Conservation (phyloP, 129 eudicot species). For the Scalesia atractyloides region DNA sequence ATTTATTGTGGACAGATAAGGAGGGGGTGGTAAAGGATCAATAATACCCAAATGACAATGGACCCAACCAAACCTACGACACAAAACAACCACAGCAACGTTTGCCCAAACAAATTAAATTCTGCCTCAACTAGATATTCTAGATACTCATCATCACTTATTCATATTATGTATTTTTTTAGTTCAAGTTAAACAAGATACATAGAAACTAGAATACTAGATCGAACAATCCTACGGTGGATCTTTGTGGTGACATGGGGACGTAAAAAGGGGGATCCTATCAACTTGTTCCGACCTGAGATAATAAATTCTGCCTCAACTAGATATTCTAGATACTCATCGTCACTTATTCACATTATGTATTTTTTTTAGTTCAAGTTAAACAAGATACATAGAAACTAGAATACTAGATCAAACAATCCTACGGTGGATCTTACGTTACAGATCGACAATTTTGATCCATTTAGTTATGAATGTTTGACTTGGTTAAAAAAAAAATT, state of each 20-base stretch:
- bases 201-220: neutral
- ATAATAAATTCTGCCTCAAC: neutral
- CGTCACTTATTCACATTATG: neutral
- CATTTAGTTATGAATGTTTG: too few species aligned
- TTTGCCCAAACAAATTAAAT: conserved; percentile 31
- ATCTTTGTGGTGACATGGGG: too few species aligned
- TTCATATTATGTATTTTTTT: neutral
- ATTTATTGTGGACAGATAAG: neutral
- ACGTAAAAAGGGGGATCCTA: too few species aligned
- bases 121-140: neutral
- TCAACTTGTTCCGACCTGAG: too few species aligned
- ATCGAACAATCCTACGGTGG: too few species aligned
- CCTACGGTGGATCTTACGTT: neutral
- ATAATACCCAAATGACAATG: neutral
- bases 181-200: neutral
- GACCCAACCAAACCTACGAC: neutral
- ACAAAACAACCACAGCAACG: neutral
- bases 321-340: conserved; percentile 7
- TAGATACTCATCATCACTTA: neutral
- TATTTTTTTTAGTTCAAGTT: neutral
- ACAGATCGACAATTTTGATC: too few species aligned
- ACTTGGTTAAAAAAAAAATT: too few species aligned
- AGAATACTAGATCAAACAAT: neutral
- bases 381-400: neutral
- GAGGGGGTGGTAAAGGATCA: conserved; percentile 1